phyloP scores from a whole-genome alignment of 495 filamentous ascomycete species.

The Podospora bellae-mahoneyi region DNA sequence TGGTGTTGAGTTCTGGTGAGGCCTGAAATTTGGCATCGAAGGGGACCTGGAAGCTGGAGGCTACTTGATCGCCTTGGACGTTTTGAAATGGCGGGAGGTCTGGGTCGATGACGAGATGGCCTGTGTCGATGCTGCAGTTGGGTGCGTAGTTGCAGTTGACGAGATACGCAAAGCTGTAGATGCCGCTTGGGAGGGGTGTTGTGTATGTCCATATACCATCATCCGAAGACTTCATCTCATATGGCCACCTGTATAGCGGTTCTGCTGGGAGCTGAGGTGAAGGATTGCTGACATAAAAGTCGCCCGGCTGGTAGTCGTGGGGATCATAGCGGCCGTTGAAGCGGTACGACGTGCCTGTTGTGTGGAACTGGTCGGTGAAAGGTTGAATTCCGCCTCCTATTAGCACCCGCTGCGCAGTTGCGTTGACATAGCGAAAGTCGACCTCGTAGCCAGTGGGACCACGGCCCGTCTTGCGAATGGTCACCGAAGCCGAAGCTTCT shows the following conservation, averaged over 20 bases:
- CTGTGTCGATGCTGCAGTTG: constrained; percentile 34
- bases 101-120: constrained; percentile 35
- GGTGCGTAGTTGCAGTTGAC: constrained; percentile 34
- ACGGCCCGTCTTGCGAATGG: constrained; percentile 31
- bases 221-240: constrained; percentile 30
- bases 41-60: constrained; percentile 38
- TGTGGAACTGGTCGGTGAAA: constrained; percentile 35
- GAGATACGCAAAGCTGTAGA: constrained; percentile 34
- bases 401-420: constrained; percentile 30
- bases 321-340: constrained; percentile 29
- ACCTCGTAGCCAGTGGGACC: constrained; percentile 34
- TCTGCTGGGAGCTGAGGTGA: constrained; percentile 20
- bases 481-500: constrained; percentile 25
- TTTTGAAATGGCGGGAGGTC: constrained; percentile 33
- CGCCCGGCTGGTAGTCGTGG: constrained; percentile 31
- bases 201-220: constrained; percentile 33
- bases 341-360: constrained; percentile 24
- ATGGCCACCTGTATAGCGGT: constrained; percentile 28
- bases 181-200: constrained; percentile 31
- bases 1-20: constrained; percentile 31
- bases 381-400: constrained; percentile 32
- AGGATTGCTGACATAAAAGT: constrained; percentile 31
- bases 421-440: constrained; percentile 34
- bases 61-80: constrained; percentile 31
- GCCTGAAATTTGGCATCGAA: constrained; percentile 30